Base-by-base conservation (phyloP, 257 asterid genomes). In the Paulownia fortunei region DNA sequence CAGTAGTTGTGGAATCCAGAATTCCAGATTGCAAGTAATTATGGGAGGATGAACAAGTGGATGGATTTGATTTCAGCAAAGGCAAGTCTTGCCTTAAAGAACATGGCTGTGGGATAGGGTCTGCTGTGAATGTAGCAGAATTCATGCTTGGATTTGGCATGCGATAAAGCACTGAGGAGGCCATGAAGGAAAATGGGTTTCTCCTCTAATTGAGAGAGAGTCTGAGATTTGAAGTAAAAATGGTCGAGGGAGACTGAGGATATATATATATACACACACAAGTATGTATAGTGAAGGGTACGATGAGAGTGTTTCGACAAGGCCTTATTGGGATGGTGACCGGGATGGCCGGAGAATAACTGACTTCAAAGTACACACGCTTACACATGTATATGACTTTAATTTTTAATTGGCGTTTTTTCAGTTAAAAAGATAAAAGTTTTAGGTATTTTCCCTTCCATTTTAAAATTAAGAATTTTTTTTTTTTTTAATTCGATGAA, bases 311-410 rank as follows among this genome's bases (percentile, higher is more conserved):
- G 69, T 13, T 55, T 66, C 55, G 83, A 79, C 51, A 41, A 51
- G 78, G 19, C 32, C 4, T 8, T 18, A 19, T 23, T 18, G 6
- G 26, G 52, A 44, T 44, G 52, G 52, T 10, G 54, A 46, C 4
- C 1, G 3, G 15, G 55, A 47, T 69, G 82, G 77, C 18, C 69
- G 74, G 72, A 69, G 76, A 13, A 30, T n/a, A 30, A 55, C 72
- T 69, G 69, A 78, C 41, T 69, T 76, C 74, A 76, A 72, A 71
- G 51, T 49, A 64, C 63, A 78, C 82, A 62, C 77, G 73, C 82
- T 61, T 42, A 24, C 69, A 77, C 62, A 77, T 56, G 65, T 8
- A 39, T 26, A 41, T 42, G 7, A 36, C 23, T 5, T 18, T 37
- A 2, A 19, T n/a, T n/a, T n/a, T n/a, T n/a, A n/a, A n/a, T n/a